phyloP scores from a whole-genome alignment of 176 grass and related monocot genomes.

The Musa acuminata region DNA sequence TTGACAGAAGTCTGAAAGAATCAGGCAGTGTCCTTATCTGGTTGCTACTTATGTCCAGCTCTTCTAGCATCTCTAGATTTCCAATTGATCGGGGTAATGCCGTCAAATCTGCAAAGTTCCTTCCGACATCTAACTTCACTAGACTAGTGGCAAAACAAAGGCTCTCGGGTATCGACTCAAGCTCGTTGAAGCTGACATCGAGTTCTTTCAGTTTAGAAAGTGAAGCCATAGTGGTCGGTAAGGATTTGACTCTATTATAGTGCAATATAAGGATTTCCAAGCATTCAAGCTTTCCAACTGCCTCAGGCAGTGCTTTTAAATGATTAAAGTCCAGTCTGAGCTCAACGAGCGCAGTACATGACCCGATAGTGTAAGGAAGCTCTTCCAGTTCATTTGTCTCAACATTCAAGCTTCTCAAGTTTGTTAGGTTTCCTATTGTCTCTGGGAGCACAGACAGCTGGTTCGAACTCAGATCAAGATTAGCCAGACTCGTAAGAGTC shows the following conservation, averaged over 20 bases:
- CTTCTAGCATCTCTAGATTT: conserved; percentile 93
- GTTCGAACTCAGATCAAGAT: conserved; percentile 84
- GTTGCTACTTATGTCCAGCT: conserved; percentile 91
- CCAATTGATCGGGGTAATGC: conserved; percentile 69
- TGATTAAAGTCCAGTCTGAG: conserved; percentile 90
- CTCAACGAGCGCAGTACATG: conserved; percentile 61
- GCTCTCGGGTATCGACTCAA: conserved; percentile 68
- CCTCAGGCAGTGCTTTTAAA: conserved; percentile 91
- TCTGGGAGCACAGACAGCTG: conserved; percentile 56
- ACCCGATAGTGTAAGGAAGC: conserved; percentile 91
- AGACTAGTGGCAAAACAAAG: conserved; percentile 67
- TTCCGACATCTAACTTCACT: conserved; percentile 72
- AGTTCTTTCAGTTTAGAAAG: conserved; percentile 74
- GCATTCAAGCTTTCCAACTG: conserved; percentile 70
- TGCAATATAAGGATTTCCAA: conserved; percentile 78
- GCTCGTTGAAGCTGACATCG: conserved; percentile 90
- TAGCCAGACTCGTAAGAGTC: conserved; percentile 49
- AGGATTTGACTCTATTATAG: conserved; percentile 82
- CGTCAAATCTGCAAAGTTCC: conserved; percentile 85
- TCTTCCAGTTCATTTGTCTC: conserved; percentile 94
- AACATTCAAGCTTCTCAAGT: conserved; percentile 65
- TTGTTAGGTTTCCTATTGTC: conserved; percentile 60
- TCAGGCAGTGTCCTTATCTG: conserved; percentile 80
- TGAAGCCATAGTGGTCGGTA: conserved; percentile 79
- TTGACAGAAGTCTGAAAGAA: conserved; percentile 57